These are phyloP conservation scores for Epicoccum sorghinum DNA, from an alignment of 2,329 filamentous ascomycete genomes.

Conservation along the genomic window DNA sequence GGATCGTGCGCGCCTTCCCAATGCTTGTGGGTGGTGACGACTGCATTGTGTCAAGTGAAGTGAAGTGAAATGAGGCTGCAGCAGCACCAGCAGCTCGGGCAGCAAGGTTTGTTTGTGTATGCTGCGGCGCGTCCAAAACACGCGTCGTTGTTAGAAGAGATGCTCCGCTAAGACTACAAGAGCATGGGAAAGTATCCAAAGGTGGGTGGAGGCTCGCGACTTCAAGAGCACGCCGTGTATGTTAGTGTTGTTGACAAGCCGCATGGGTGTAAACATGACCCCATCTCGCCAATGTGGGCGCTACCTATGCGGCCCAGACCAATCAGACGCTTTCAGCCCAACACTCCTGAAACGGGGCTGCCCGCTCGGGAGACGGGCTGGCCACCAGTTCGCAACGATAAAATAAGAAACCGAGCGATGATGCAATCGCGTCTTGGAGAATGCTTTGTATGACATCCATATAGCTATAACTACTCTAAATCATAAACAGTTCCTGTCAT, in stretches of 20 bases:
- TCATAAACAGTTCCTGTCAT: neutral
- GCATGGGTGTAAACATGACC: constrained; percentile 3
- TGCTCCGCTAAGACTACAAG: constrained; percentile 31
- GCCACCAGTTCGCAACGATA: constrained; percentile 9
- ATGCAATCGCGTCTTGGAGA: neutral
- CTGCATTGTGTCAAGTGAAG: constrained; percentile 37
- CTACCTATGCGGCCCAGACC: constrained; percentile 1
- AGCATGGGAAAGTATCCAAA: constrained; percentile 26
- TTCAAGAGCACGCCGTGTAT: constrained; percentile 3
- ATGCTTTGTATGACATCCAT: neutral
- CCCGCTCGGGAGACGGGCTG: constrained; percentile 14
- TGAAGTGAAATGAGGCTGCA: constrained; percentile 18
- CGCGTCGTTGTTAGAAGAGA: constrained; percentile 38
- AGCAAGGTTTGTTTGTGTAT: constrained; percentile 21
- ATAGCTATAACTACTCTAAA: neutral
- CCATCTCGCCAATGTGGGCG: constrained; percentile 17
- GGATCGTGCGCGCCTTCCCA: constrained; percentile 46
- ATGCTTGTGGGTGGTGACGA: constrained; percentile 46
- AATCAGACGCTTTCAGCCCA: constrained; percentile 18
- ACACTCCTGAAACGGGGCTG: constrained; percentile 15
- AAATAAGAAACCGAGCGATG: neutral
- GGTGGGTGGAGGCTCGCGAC: constrained; percentile 16
- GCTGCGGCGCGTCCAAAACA: constrained; percentile 39
- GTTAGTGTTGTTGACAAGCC: constrained; percentile 26
- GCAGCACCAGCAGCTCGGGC: constrained; percentile 7